These are phyloP conservation scores for Rosa lucieae DNA, from an alignment of 306 rosid genomes.

Conservation along the genomic window DNA sequence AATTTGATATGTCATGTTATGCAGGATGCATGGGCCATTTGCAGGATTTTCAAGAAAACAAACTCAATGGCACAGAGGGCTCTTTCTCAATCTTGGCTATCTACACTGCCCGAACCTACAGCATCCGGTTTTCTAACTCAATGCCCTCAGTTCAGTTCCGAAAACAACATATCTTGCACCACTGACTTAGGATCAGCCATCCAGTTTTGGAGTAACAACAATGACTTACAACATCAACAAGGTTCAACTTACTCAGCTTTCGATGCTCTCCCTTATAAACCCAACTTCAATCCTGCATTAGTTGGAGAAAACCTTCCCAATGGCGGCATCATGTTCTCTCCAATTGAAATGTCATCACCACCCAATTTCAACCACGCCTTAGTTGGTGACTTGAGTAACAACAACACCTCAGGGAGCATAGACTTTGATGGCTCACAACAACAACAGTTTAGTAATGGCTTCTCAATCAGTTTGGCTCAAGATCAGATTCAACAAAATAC, in stretches of 20 bases:
- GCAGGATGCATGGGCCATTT: slow-evolving; percentile 93
- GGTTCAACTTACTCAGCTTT: slow-evolving; percentile 38
- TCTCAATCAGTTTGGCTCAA: slow-evolving; percentile 43
- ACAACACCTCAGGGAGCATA: slow-evolving; percentile 21
- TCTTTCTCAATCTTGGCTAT: slow-evolving; percentile 55
- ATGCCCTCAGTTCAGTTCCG: slow-evolving; percentile 35
- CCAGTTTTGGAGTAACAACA: slow-evolving; percentile 37
- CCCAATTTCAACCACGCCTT: slow-evolving; percentile 35
- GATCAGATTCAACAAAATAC: slow-evolving; percentile 39
- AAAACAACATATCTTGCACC: slow-evolving; percentile 44
- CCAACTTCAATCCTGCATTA: slow-evolving; percentile 25
- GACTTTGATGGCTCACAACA: slow-evolving; percentile 47
- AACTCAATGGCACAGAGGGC: slow-evolving; percentile 71
- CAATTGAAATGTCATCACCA: slow-evolving; percentile 34
- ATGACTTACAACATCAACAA: slow-evolving; percentile 33
- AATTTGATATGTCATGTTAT: background rate
- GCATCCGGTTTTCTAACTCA: slow-evolving; percentile 44
- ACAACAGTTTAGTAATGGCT: slow-evolving; percentile 38
- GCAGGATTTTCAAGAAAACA: slow-evolving; percentile 82
- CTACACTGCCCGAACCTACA: slow-evolving; percentile 44
- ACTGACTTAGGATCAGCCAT: slow-evolving; percentile 39
- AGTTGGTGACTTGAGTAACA: slow-evolving; percentile 11
- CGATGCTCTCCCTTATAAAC: slow-evolving; percentile 35
- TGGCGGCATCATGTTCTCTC: slow-evolving; percentile 45
- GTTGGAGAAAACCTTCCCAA: slow-evolving; percentile 36